A percentile compares a stretch with the other conserved stretches of the same genome.
phyloP scores from a whole-genome alignment of 768 basidiomycete genomes.

The Lactarius tabidus region DNA sequence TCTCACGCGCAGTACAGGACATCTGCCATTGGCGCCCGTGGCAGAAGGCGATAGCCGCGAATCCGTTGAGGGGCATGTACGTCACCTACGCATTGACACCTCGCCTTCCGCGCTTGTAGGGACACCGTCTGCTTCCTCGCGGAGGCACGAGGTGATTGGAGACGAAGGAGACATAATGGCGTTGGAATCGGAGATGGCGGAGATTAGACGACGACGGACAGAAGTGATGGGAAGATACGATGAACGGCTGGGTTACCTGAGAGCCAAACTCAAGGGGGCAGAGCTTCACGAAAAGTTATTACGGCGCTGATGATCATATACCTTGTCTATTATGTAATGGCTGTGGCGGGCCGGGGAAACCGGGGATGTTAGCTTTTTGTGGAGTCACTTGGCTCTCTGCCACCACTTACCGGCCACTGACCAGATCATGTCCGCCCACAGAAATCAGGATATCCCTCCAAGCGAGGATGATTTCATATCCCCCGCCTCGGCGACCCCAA shows the following conservation, averaged over 20 bases:
- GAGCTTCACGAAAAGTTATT: constrained; percentile 79
- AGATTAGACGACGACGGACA: constrained; percentile 62
- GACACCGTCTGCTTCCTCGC: constrained; percentile 10
- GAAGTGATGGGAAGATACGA: constrained; percentile 74
- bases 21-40: constrained; percentile 49
- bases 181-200: constrained; percentile 58
- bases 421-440: constrained; percentile 16
- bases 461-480: constrained; percentile 3
- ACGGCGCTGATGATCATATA: constrained; percentile 40
- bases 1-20: constrained; percentile 46
- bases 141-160: constrained; percentile 25
- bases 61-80: constrained; percentile 17
- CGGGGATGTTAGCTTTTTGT: not conserved
- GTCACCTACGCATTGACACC: constrained; percentile 10
- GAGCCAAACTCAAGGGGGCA: constrained; percentile 78
- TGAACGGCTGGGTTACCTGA: constrained; percentile 70
- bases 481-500: constrained; percentile 28
- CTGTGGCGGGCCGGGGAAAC: not conserved
- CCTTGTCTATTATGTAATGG: not conserved
- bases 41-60: constrained; percentile 42
- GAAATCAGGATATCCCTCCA: not conserved
- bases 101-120: constrained; percentile 1
- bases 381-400: not conserved
- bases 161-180: constrained; percentile 38
- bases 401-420: not conserved